Base-by-base conservation (phyloP, 331 rosid species). In the Stylosanthes scabra region DNA sequence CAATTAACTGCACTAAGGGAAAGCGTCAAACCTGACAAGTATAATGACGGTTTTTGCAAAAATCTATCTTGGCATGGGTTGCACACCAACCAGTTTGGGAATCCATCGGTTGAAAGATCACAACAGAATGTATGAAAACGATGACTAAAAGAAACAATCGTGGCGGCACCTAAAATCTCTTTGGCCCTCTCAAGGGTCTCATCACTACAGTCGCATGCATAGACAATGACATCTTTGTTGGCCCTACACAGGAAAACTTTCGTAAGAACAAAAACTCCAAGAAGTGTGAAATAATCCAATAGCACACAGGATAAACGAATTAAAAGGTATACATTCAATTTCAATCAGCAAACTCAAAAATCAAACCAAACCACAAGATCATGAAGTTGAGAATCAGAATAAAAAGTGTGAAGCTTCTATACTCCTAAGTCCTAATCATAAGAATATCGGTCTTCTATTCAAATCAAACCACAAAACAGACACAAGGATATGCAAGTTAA, bases 151-250 rank as follows among this genome's bases (percentile, higher is more conserved):
- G 83, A 76, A 11, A 13, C 72, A 16, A 49, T 37, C 10, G 31
- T 54, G 51, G 84, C 63, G 6, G 85, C 80, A 42, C 71, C 59
- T 70, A 94, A 71, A 52, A 86, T 85, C 83, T 84, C 86, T 75
- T 81, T 86, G 45, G 86, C 96, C 70, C 87, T 88, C 66, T 85
- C 88, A 77, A 91, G 88, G 70, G 87, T 86, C 80, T 85, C 91
- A 28, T 59, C 52, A 65, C 99, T 88, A 68, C 99, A 94, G 66
- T 94, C 99, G 28, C 99, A 94, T 45, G 96, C 96, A 83, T 88
- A 94, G 61, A 94, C 87, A 67, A 63, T 11, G 54, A 78, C 61
- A 52, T 76, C 83, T 75, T 87, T 90, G 58, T 88, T 89, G 70
- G 87, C 95, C 59, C 99, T 91, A 69, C 83, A 69, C 70, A 77